phyloP scores from a whole-genome alignment of 208 protist genomes.

The Acanthamoeba lenticulata region DNA sequence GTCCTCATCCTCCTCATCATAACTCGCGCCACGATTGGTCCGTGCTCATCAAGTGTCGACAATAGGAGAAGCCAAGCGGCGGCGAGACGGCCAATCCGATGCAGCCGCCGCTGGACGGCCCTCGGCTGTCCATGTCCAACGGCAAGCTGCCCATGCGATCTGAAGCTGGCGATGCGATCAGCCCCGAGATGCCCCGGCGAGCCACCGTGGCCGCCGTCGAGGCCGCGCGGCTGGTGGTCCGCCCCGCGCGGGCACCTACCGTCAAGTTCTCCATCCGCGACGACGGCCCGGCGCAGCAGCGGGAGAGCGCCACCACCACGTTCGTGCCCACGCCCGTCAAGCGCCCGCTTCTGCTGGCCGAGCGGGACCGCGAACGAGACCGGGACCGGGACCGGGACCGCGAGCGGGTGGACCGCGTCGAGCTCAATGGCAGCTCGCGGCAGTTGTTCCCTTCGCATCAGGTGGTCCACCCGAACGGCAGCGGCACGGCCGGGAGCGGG shows the following conservation, averaged over 20 bases:
- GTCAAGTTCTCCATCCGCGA: background rate
- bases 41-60: no score
- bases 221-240: background rate
- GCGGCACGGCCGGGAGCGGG: no score
- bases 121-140: background rate
- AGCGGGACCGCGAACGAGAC: background rate
- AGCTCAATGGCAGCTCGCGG: background rate
- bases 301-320: background rate
- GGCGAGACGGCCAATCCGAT: no score
- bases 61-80: background rate
- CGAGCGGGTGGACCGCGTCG: background rate
- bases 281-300: background rate
- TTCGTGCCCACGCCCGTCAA: background rate
- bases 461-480: background rate
- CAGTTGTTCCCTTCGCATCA: background rate
- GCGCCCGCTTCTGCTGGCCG: background rate
- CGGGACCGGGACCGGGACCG: background rate
- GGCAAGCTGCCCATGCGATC: background rate
- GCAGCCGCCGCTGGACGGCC: no score
- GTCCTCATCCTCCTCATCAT: no score
- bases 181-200: background rate
- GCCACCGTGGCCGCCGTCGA: background rate
- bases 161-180: no score
- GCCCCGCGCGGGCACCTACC: background rate
- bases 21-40: no score